These are phyloP conservation scores for Chaetomium sp. DNA, from an alignment of 2,329 filamentous ascomycete genomes.

Conservation along the genomic window DNA sequence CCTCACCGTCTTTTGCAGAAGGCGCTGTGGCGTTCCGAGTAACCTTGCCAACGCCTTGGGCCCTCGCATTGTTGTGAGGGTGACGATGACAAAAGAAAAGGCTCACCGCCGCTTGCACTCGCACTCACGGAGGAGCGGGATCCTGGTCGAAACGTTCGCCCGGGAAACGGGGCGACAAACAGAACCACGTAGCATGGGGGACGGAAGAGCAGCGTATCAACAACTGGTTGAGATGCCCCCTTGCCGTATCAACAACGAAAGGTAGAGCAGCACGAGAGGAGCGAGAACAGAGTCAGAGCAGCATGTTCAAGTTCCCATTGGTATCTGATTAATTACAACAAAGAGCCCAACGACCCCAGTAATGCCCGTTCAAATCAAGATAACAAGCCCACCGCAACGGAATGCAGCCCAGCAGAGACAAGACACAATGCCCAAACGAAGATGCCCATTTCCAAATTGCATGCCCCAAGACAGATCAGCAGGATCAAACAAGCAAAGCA, in stretches of 20 bases:
- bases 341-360: background rate
- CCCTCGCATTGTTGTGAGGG: background rate
- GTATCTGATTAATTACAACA: background rate
- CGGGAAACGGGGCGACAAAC: background rate
- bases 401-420: constrained; percentile 6
- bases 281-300: background rate
- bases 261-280: too few species aligned
- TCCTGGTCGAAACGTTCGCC: background rate
- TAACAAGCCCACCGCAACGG: background rate
- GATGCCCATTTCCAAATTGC: constrained; percentile 13
- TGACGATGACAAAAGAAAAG: background rate
- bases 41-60: background rate
- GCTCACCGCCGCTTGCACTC: background rate
- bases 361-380: background rate
- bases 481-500: constrained; percentile 1
- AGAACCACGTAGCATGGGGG: background rate
- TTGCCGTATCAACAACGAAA: too few species aligned
- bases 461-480: background rate
- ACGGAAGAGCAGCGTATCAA: too few species aligned
- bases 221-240: too few species aligned
- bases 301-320: background rate
- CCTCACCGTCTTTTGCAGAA: background rate
- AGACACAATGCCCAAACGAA: constrained; percentile 6
- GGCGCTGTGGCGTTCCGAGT: background rate
- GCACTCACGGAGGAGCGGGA: background rate